phyloP scores from a whole-genome alignment of 148 eudicot species.

The Vaccinium myrtillus region DNA sequence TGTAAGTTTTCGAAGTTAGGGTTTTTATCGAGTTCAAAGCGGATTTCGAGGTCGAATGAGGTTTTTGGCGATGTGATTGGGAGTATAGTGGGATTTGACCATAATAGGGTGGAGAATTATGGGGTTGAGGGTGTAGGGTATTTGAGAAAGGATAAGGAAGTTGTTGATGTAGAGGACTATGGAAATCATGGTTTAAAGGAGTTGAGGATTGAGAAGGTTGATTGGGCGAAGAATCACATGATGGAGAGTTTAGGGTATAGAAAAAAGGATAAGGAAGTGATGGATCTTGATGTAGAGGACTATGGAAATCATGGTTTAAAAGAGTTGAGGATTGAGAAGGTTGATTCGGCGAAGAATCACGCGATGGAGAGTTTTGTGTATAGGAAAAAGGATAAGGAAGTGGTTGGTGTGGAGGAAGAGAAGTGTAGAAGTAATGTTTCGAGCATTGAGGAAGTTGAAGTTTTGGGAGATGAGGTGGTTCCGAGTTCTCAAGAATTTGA shows the following conservation, averaged over 20 bases:
- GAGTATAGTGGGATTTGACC: slow-evolving; percentile 14
- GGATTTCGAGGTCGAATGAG: slow-evolving; percentile 18
- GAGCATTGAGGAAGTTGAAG: slow-evolving; percentile 41
- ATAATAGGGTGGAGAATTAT: slow-evolving; percentile 14
- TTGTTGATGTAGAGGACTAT: slow-evolving; percentile 19
- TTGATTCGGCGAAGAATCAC: slow-evolving; percentile 22
- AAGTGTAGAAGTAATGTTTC: slow-evolving; percentile 22
- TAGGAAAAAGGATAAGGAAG: slow-evolving; percentile 32
- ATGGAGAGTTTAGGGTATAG: slow-evolving; percentile 19
- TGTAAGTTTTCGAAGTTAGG: slow-evolving; percentile 30
- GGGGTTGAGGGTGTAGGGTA: slow-evolving; percentile 25
- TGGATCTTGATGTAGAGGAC: slow-evolving; percentile 12
- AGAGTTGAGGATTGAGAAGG: slow-evolving; percentile 43
- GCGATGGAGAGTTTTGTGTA: slow-evolving; percentile 25
- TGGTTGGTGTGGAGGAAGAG: slow-evolving; percentile 27
- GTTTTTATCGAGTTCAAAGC: slow-evolving; percentile 24
- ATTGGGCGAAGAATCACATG: slow-evolving; percentile 24
- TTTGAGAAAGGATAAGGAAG: slow-evolving; percentile 32
- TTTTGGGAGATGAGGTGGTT: slow-evolving; percentile 28
- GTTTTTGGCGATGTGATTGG: slow-evolving; percentile 30
- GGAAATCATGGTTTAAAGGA: slow-evolving; percentile 36
- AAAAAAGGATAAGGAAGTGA: slow-evolving; percentile 35
- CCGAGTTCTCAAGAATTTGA: slow-evolving; percentile 20
- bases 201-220: slow-evolving; percentile 41
- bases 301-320: slow-evolving; percentile 28